These are phyloP conservation scores for Pseudocercospora fuligena DNA, from an alignment of 2,329 filamentous ascomycete species.

Conservation along the genomic window DNA sequence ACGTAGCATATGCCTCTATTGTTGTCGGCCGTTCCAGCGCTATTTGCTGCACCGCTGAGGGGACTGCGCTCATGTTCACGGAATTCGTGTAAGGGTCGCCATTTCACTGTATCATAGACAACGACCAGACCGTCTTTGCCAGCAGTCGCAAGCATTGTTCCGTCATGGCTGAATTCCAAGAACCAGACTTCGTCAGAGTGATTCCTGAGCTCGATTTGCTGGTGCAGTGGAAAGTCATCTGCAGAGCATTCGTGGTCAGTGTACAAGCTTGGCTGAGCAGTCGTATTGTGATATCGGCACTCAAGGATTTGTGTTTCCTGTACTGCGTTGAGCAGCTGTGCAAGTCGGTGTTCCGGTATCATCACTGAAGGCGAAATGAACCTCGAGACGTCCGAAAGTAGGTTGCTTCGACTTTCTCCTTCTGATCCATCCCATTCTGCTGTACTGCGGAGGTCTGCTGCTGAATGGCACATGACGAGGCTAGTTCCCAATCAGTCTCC, in stretches of 20 bases:
- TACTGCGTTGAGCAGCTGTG: slow-evolving; percentile 78
- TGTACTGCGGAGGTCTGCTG: slow-evolving; percentile 74
- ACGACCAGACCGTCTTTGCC: slow-evolving; percentile 75
- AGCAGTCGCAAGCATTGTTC: slow-evolving; percentile 78
- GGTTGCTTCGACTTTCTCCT: slow-evolving; percentile 71
- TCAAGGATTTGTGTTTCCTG: slow-evolving; percentile 81
- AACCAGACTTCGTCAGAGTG: slow-evolving; percentile 90
- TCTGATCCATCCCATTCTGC: slow-evolving; percentile 84
- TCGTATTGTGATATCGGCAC: slow-evolving; percentile 88
- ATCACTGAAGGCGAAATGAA: slow-evolving; percentile 96
- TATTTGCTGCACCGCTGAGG: slow-evolving; percentile 19
- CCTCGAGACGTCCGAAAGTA: slow-evolving; percentile 82
- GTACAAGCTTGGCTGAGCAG: slow-evolving; percentile 80
- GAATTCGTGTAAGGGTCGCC: slow-evolving; percentile 62
- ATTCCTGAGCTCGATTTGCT: slow-evolving; percentile 71
- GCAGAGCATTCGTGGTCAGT: slow-evolving; percentile 84
- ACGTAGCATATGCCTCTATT: slow-evolving; percentile 72
- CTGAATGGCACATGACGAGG: slow-evolving; percentile 83
- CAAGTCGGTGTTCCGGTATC: slow-evolving; percentile 90
- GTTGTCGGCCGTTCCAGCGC: slow-evolving; percentile 22
- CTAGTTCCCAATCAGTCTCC: slow-evolving; percentile 50
- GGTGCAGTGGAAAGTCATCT: slow-evolving; percentile 75
- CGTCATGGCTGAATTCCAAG: slow-evolving; percentile 86
- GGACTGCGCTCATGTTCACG: slow-evolving; percentile 38
- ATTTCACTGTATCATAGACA: slow-evolving; percentile 79